Conservation (phyloP, 75 land plant genomes). For the Larix kaempferi region DNA sequence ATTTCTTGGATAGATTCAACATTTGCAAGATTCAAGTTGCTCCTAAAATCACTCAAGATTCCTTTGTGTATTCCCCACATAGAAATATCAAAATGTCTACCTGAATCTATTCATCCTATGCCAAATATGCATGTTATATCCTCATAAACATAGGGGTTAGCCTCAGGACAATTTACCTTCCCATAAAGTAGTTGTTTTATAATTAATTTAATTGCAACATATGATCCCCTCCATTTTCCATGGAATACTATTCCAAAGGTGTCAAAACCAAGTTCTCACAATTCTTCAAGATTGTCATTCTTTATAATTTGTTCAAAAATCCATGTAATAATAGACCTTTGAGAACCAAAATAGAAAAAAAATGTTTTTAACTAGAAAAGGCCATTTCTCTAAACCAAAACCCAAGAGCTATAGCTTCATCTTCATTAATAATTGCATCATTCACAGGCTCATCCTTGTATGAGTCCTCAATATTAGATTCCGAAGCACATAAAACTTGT, state of each 20-base stretch:
- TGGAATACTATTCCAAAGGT: conserved; percentile 95
- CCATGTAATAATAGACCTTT: background rate
- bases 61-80: conserved; percentile 21
- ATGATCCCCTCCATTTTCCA: conserved; percentile 96
- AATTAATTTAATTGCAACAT: conserved; percentile 94
- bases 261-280: conserved; percentile 90
- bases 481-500: conserved; percentile 21
- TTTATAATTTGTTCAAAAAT: conserved; percentile 63
- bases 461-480: conserved; percentile 14
- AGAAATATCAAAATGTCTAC: conserved; percentile 46
- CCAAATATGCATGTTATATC: conserved; percentile 51
- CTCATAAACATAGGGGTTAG: conserved; percentile 29
- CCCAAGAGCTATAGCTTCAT: conserved; percentile 72
- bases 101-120: conserved; percentile 38
- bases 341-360: background rate
- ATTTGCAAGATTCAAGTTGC: conserved; percentile 16
- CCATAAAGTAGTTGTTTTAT: conserved; percentile 89
- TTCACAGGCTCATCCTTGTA: conserved; percentile 27
- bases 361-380: background rate
- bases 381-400: conserved; percentile 51
- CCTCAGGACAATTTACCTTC: conserved; percentile 14
- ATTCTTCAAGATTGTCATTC: conserved; percentile 84
- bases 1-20: conserved; percentile 5
- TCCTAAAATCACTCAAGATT: conserved; percentile 24
- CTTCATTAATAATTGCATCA: conserved; percentile 64